Evolutionary conservation across 768 basidiomycete genomes (phyloP).

Genomic region (Pleurotus salmoneostramineus): DNA sequence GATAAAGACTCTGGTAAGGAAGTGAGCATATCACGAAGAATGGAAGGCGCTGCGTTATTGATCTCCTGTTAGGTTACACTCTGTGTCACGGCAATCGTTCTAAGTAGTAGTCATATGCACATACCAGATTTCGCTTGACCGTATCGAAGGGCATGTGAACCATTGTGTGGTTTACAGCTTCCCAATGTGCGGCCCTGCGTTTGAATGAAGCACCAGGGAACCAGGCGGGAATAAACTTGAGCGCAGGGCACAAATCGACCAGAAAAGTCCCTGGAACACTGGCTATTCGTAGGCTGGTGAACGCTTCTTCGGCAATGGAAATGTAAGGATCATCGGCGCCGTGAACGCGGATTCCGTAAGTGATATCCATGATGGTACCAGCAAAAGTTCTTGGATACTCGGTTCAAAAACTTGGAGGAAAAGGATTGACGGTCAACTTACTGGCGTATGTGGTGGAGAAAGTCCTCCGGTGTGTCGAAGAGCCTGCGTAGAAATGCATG

Average conservation of each 20-base stretch:
- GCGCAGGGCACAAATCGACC: conserved; percentile 12
- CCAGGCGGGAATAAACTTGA: conserved; percentile 24
- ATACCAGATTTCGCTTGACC: conserved; percentile 9
- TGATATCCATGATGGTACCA: neutral
- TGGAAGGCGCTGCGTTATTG: neutral
- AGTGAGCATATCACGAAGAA: neutral
- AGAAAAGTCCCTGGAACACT: conserved; percentile 6
- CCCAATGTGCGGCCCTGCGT: conserved; percentile 12
- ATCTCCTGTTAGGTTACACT: neutral
- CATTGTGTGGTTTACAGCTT: neutral
- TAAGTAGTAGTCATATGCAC: neutral
- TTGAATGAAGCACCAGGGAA: conserved; percentile 26
- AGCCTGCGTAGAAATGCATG: neutral
- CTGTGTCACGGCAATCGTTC: too few relatives aligned
- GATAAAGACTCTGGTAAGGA: neutral
- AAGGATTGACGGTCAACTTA: neutral
- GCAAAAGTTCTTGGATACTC: neutral
- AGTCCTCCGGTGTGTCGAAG: neutral
- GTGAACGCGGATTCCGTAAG: neutral
- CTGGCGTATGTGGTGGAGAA: conserved; percentile 4
- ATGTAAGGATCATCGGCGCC: neutral
- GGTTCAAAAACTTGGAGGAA: neutral
- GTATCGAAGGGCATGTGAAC: conserved; percentile 9
- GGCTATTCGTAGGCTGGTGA: neutral
- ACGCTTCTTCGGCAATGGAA: conserved; percentile 1